Evolutionary conservation across 441 rosid genomes (phyloP), one percentile per base, ranked within the genome.

Genomic region (Croton setiger): DNA sequence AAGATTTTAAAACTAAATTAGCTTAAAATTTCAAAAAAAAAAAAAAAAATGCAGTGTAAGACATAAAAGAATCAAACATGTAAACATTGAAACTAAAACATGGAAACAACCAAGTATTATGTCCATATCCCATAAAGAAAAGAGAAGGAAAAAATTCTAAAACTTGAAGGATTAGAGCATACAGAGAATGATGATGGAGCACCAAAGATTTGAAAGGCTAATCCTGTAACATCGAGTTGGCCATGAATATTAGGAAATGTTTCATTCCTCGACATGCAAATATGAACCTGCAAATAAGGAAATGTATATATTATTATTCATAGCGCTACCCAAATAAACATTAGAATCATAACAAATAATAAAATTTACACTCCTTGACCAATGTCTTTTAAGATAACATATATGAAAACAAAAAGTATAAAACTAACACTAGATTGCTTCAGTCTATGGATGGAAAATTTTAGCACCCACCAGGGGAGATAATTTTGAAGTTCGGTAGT

Each of bases 191-290:
- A 72, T 31, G 98, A 90, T 78, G 99, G 99, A 74, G 99, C 88
- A 79, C 89, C 99, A 77, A 78, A 75, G 81, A 90, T 88, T 78
- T 90, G 96, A 75, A 95, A 92, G 68, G 89, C 87, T 80, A 90
- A 76, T 72, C 90, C 98, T 68, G 89, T 87, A 73, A 92, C 95
- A 60, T 95, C 96, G 76, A 95, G 91, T 74, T 92, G 98, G 73
- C 99, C 99, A 79, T 92, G 96, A 72, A 95, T 83, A 77, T 88
- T 95, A 39, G 99, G 99, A 83, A 92, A 95, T 59, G 92, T 82
- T 77, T 95, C 97, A 68, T 95, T 98, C 67, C 88, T 86, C 68
- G 97, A 92, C 99, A 95, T 89, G 88, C 99, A 95, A 76, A 95
- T 60, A 71, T 95, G 99, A 69, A 95, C 88, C 99, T 95, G 90